Base-by-base conservation (phyloP, 345 rosid genomes). In the Arabidopsis suecica region DNA sequence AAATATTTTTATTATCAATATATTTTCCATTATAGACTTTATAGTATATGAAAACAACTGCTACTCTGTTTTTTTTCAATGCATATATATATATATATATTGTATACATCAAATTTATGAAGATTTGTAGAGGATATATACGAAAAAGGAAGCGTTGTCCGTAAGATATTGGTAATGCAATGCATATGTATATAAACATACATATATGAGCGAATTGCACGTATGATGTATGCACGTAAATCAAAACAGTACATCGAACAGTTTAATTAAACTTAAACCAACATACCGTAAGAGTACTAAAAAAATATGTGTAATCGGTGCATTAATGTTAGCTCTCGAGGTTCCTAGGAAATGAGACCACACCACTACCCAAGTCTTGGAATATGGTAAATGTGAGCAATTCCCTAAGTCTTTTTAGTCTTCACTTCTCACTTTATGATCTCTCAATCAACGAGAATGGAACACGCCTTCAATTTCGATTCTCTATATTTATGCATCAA, bases 381-480 rank as follows among this genome's bases (percentile, higher is more conserved):
- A 77, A 32, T 55, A 57, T 71, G 76, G 57, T 71, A 40, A 71
- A 47, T 57, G 62, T 58, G 44, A 77, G 56, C 80, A 65, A 33
- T 77, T 77, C 77, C 80, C 77, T 5, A 77, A 57, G 50, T 64
- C 80, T 77, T 77, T 77, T 77, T 71, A 33, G 58, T 38, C 63
- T 42, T 61, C 18, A 72, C 45, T n/a, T 56, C 25, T 69, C 74
- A 60, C 63, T 55, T 48, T 37, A 8, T 47, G 25, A 37, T 30
- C 59, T 56, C 72, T 64, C 40, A 37, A 71, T 65, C 80, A 65
- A 64, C 67, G 68, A 65, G 68, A 58, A 71, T 20, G 33, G 72
- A 77, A 71, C 80, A 77, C 80, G 80, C 77, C 76, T 71, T 58
- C 50, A 12, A 42, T 57, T 64, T 77, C 62, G 76, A 64, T 77